A percentile compares a stretch with the other conserved stretches of the same genome.
phyloP scores from a whole-genome alignment of 179 eudicot genomes.

The Sideroxylon spinosum region DNA sequence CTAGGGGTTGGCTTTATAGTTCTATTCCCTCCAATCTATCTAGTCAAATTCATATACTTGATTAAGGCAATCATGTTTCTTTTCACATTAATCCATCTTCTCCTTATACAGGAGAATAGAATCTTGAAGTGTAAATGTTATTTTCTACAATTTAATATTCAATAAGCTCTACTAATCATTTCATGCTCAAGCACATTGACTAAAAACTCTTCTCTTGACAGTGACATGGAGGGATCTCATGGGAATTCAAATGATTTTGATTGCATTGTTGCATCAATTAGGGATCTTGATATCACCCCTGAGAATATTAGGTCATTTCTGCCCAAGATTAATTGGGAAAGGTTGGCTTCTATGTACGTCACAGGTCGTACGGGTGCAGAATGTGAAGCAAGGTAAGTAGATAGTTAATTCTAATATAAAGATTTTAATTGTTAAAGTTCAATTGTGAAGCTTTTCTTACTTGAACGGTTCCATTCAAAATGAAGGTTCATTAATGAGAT shows the following conservation, averaged over 20 bases:
- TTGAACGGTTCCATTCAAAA: background rate
- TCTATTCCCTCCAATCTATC: too few species aligned
- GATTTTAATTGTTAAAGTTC: background rate
- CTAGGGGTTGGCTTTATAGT: too few species aligned
- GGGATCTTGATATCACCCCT: constrained; percentile 49
- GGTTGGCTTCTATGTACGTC: constrained; percentile 53
- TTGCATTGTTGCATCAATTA: constrained; percentile 45
- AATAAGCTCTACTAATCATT: background rate
- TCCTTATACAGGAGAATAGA: background rate
- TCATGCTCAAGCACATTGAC: background rate
- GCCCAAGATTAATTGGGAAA: constrained; percentile 79
- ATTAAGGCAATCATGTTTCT: too few species aligned
- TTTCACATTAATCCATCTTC: too few species aligned
- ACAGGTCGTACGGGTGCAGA: constrained; percentile 66
- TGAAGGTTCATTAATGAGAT: background rate
- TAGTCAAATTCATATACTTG: too few species aligned
- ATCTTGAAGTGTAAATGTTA: background rate
- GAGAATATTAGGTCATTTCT: constrained; percentile 54
- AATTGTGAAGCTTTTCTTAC: background rate
- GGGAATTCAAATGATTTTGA: constrained; percentile 41
- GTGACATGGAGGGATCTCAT: constrained; percentile 39
- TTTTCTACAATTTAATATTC: background rate
- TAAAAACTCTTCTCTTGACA: constrained; percentile 20
- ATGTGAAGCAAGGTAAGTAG: constrained; percentile 69
- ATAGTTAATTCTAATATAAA: background rate